Percentiles rank a stretch among this genome's conserved stretches.
phyloP scores from a whole-genome alignment of 768 basidiomycete species.

The Xanthoconium stramineum region DNA sequence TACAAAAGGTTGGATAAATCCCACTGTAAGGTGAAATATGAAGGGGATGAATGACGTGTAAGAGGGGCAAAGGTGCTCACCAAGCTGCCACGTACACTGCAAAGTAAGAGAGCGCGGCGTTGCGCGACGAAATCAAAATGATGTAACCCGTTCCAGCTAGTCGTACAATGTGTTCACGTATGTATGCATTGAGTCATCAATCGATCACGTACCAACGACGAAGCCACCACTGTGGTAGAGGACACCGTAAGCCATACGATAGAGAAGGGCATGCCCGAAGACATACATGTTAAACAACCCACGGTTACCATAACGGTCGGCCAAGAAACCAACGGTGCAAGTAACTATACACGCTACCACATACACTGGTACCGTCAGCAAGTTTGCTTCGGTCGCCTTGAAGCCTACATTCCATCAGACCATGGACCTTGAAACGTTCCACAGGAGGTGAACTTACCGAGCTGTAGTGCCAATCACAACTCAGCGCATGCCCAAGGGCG shows the following conservation, averaged over 20 bases:
- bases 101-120: conserved; percentile 64
- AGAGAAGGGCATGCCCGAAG: neutral
- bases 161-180: neutral
- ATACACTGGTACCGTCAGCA: conserved; percentile 78
- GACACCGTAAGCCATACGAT: neutral
- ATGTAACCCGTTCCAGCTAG: conserved; percentile 63
- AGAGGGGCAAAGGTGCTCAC: conserved; percentile 34
- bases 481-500: no score
- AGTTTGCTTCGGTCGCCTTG: conserved; percentile 68
- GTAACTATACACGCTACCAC: conserved; percentile 65
- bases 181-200: neutral
- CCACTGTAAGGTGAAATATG: conserved; percentile 41
- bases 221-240: conserved; percentile 22
- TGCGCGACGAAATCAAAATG: conserved; percentile 62
- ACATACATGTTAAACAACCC: conserved; percentile 64
- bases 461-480: conserved; percentile 24
- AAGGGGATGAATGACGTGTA: neutral
- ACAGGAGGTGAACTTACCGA: conserved; percentile 34
- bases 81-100: conserved; percentile 69
- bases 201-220: conserved; percentile 21
- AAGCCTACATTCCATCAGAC: conserved; percentile 42
- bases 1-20: conserved; percentile 71
- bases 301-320: conserved; percentile 58
- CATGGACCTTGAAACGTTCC: neutral
- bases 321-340: conserved; percentile 57